phyloP scores from a whole-genome alignment of 805 yeast genomes.

The Starmera amethionina region DNA sequence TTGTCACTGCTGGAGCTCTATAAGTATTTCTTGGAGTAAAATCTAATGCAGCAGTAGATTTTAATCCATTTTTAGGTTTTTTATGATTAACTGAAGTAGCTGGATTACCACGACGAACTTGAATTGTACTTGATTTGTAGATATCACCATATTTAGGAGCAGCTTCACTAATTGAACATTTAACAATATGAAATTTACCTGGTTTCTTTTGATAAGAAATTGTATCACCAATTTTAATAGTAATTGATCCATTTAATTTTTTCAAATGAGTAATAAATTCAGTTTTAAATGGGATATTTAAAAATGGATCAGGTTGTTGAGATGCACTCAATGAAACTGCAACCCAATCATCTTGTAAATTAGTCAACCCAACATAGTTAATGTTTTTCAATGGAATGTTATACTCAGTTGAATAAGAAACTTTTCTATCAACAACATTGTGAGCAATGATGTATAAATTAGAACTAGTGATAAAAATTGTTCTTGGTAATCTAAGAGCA shows the following conservation, averaged over 20 bases:
- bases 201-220: conserved; percentile 87
- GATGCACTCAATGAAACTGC: conserved; percentile 35
- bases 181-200: conserved; percentile 66
- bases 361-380: conserved; percentile 56
- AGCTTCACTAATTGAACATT: conserved; percentile 50
- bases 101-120: conserved; percentile 72
- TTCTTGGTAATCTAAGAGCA: conserved; percentile 64
- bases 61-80: conserved; percentile 54
- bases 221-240: conserved; percentile 58
- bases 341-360: conserved; percentile 86
- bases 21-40: conserved; percentile 20
- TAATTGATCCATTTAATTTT: conserved; percentile 45
- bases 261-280: conserved; percentile 74
- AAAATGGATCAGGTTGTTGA: conserved; percentile 63
- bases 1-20: conserved; percentile 4
- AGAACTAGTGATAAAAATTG: conserved; percentile 56
- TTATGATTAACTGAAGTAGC: conserved; percentile 60
- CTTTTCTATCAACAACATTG: conserved; percentile 51
- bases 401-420: conserved; percentile 52
- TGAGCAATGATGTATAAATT: conserved; percentile 67
- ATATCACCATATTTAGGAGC: conserved; percentile 60
- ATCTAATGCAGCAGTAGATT: conserved; percentile 15
- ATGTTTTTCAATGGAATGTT: conserved; percentile 52
- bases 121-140: conserved; percentile 84
- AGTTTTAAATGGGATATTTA: conserved; percentile 80